phyloP scores from a whole-genome alignment of 768 basidiomycete species.

The Kondoa malvinella region DNA sequence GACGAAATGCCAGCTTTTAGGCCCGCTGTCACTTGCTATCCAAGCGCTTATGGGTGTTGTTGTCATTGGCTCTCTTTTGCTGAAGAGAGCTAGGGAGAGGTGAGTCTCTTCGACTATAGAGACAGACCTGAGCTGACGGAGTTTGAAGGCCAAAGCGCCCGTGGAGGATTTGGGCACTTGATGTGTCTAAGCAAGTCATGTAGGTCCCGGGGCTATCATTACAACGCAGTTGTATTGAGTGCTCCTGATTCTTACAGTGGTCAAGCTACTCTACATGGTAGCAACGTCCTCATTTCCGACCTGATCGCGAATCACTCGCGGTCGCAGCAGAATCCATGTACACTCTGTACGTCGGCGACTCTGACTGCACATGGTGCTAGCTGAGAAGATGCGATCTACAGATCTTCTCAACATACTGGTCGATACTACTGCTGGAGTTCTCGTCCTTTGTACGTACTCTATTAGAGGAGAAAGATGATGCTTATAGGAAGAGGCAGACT shows the following conservation, averaged over 20 bases:
- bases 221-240: constrained; percentile 22
- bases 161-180: constrained; percentile 73
- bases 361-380: neutral
- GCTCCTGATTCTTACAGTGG: neutral
- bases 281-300: constrained; percentile 29
- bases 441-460: constrained; percentile 56
- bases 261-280: neutral
- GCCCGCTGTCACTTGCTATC: constrained; percentile 44
- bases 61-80: constrained; percentile 69
- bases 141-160: constrained; percentile 59
- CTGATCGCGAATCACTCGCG: constrained; percentile 45
- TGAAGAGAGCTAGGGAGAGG: constrained; percentile 82
- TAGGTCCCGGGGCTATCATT: neutral
- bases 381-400: constrained; percentile 31
- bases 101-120: too few species aligned
- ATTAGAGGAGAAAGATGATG: constrained; percentile 29
- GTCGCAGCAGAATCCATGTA: constrained; percentile 61
- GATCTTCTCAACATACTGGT: constrained; percentile 87
- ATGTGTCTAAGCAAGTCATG: neutral
- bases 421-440: constrained; percentile 81
- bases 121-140: too few species aligned
- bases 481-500: neutral
- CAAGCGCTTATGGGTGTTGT: constrained; percentile 78
- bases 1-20: constrained; percentile 37
- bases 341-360: constrained; percentile 21